Conservation (phyloP, 1,139 yeast genomes). For the Blastobotrys capitulatus region DNA sequence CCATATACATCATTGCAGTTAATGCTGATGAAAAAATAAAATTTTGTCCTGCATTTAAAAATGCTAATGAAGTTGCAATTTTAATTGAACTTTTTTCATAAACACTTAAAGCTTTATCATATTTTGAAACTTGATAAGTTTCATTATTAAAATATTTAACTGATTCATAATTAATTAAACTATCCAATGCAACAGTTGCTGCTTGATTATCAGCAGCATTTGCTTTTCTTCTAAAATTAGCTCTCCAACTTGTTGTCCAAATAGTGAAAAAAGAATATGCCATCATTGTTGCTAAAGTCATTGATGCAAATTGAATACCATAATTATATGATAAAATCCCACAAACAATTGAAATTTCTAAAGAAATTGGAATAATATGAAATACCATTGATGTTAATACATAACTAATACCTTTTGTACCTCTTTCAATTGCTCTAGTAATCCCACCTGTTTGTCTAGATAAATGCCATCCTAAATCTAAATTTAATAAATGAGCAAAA, state of each 20-base stretch:
- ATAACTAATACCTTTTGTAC: slow-evolving; percentile 94
- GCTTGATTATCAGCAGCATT: slow-evolving; percentile 93
- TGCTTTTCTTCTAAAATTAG: slow-evolving; percentile 84
- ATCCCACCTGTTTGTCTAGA: slow-evolving; percentile 93
- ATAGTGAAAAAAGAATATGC: slow-evolving; percentile 85
- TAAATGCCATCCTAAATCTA: slow-evolving; percentile 87
- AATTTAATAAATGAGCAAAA: slow-evolving; percentile 70
- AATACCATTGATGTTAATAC: slow-evolving; percentile 94
- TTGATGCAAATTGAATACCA: slow-evolving; percentile 84
- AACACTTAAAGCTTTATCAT: slow-evolving; percentile 65
- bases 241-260: slow-evolving; percentile 93
- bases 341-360: slow-evolving; percentile 89
- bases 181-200: slow-evolving; percentile 90
- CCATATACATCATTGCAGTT: slow-evolving; percentile 98
- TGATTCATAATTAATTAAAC: slow-evolving; percentile 88
- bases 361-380: slow-evolving; percentile 87
- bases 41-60: slow-evolving; percentile 87
- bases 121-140: slow-evolving; percentile 67
- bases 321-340: slow-evolving; percentile 91
- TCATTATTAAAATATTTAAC: slow-evolving; percentile 95
- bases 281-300: slow-evolving; percentile 81
- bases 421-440: slow-evolving; percentile 94
- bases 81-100: slow-evolving; percentile 82
- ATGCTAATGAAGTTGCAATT: slow-evolving; percentile 90
- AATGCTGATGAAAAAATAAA: slow-evolving; percentile 85